Evolutionary conservation across 169 alveolate species (phyloP), one percentile per base, ranked within the genome.

Genomic region (Babesia bigemina): DNA sequence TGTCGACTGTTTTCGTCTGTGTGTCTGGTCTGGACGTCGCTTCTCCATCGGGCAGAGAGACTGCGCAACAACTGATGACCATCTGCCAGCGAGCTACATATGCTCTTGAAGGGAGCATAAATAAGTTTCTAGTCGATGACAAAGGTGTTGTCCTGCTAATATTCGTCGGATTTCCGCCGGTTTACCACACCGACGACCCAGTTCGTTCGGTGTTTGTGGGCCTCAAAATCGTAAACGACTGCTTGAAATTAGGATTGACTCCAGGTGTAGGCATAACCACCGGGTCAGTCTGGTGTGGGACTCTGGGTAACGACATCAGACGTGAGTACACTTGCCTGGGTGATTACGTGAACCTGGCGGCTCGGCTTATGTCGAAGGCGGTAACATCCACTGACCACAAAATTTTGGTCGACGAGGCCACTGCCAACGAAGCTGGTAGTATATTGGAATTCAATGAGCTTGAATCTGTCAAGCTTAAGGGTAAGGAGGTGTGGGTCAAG

Each of bases 221-320:
- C 39, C 72, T 90, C 36, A 83, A 92, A 44, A 73, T 92, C 17
- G 71, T 82, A 42, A 89, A 88, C 63, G 88, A 85, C 39, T 71
- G 90, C 63, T 59, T 85, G 52, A 85, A 86, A 21, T 63, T 92
- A 49, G 93, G 92, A 10, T 53, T 92, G 58, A 75, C 76, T 33
- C 91, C 91, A 2, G 90, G 95, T 33, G 79, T 91, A 19, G 95
- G 95, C 2, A 86, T 92, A 10, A 84, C 93, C 26, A 91, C 95
- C 2, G 95, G 95, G 0, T 71, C 77, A 39, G 94, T 91, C 17
- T 92, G 95, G 95, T 91, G 94, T 83, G 95, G 95, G 12, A 85
- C 91, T 10, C 79, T 92, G 55, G 95, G 95, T 7, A 91, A 92
- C 63, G 86, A 86, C 52, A 86, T 91, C 12, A 73, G 95, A 33